phyloP scores from a whole-genome alignment of 169 alveolate species.

The Plasmodium gaboni region DNA sequence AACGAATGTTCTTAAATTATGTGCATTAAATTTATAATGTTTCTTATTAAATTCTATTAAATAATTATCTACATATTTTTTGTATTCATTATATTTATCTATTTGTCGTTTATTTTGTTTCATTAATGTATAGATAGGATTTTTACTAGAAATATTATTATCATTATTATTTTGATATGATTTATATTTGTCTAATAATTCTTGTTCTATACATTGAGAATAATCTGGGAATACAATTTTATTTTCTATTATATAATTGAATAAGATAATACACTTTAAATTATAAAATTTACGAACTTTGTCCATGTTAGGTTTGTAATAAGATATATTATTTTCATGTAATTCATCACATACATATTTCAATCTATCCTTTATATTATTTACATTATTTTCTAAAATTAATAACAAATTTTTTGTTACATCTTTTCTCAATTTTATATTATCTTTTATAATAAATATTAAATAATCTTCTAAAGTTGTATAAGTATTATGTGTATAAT shows the following conservation, averaged over 20 bases:
- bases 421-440: constrained; percentile 14
- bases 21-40: constrained; percentile 41
- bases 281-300: constrained; percentile 63
- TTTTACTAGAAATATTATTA: no score
- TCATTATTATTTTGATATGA: background rate
- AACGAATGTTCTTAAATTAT: constrained; percentile 46
- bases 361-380: constrained; percentile 49
- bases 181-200: constrained; percentile 42
- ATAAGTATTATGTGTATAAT: constrained; percentile 21
- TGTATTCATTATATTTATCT: constrained; percentile 47
- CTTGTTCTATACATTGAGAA: constrained; percentile 31
- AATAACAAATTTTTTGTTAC: constrained; percentile 23
- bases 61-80: constrained; percentile 28
- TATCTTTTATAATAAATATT: constrained; percentile 17
- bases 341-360: constrained; percentile 50
- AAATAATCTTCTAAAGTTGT: constrained; percentile 60
- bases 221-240: constrained; percentile 63
- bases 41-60: constrained; percentile 47
- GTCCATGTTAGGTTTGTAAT: constrained; percentile 46
- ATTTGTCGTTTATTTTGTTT: constrained; percentile 15
- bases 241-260: constrained; percentile 52
- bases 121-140: background rate
- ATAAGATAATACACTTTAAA: constrained; percentile 60
- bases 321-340: constrained; percentile 18
- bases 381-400: constrained; percentile 55